Evolutionary conservation across 768 basidiomycete genomes (phyloP), one percentile per base, ranked within the genome.

Genomic region (Mycena galericulata): DNA sequence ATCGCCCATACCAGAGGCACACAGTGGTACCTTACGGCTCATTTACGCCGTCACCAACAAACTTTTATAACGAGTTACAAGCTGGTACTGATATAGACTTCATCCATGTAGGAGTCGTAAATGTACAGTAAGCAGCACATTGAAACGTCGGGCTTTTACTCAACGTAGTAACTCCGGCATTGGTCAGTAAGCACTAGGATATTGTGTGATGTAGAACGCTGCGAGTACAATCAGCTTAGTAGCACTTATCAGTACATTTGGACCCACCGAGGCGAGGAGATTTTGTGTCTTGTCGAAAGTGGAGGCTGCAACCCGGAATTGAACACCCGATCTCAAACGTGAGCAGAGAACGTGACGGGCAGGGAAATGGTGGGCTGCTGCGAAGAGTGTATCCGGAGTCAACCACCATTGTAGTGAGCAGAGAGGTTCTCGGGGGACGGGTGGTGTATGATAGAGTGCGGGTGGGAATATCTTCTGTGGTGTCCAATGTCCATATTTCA

Each of bases 221-320:
- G 26, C 11, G n/a, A 26, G 24, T 14, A 12, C 2, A 41, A 27
- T 38, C 38, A 14, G 24, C 11, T 38, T 1, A 41, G 41, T 17
- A 26, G 26, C 9, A 12, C n/a, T 22, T 24, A 17, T 32, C 34
- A 14, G 18, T 5, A 22, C 2, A 5, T 34, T 11, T 45, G 1
- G 9, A 30, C 54, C 32, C 41, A 62, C 67, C 67, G 4, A 68
- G 67, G 9, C 62, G 51, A 12, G 67, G 61, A 4, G 50, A 11
- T 10, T 64, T 59, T 12, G 30, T 56, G 22, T 58, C 47, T 20
- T 68, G 67, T 26, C 32, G 17, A n/a, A 68, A 68, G 7, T 38
- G 32, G 4, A 68, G 55, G 17, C 45, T 7, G 24, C 67, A 62
- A 2, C 8, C 40, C 0, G 59, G n/a, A 1, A 26, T 53, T 10